Percentiles rank a stretch among this genome's conserved stretches.
These are phyloP conservation scores for Wickerhamomyces ciferrii DNA, from an alignment of 805 yeast genomes.

Conservation along the genomic window DNA sequence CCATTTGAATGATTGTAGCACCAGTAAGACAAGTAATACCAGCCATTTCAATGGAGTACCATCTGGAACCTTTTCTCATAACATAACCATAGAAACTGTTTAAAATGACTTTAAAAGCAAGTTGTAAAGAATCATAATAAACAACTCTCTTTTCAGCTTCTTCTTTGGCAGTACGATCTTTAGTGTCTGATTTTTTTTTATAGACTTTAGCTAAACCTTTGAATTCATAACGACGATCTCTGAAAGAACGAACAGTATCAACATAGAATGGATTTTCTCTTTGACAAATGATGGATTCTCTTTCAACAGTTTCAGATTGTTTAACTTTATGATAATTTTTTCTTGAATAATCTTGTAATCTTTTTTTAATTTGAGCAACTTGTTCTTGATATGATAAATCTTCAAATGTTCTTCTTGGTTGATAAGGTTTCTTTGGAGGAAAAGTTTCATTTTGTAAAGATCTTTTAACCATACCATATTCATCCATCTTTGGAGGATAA, in stretches of 20 bases:
- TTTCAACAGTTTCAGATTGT: constrained; percentile 74
- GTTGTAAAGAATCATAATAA: constrained; percentile 88
- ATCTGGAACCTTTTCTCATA: constrained; percentile 97
- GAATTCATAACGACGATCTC: constrained; percentile 95
- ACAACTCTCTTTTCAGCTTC: constrained; percentile 95
- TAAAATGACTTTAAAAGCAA: constrained; percentile 94
- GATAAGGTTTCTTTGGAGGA: constrained; percentile 53
- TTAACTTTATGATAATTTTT: constrained; percentile 81
- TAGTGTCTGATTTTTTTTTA: constrained; percentile 71
- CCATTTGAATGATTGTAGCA: constrained; percentile 97
- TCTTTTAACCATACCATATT: constrained; percentile 83
- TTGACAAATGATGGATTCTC: constrained; percentile 95
- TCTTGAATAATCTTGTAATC: constrained; percentile 78
- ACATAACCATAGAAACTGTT: constrained; percentile 98
- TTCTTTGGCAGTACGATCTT: constrained; percentile 57
- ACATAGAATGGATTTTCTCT: constrained; percentile 97
- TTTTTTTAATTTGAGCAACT: constrained; percentile 65
- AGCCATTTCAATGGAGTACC: constrained; percentile 99
- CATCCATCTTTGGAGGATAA: constrained; percentile 86
- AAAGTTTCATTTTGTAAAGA: constrained; percentile 76
- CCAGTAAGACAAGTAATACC: constrained; percentile 98
- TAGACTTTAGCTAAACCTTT: constrained; percentile 91
- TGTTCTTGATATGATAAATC: constrained; percentile 77
- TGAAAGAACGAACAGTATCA: constrained; percentile 86
- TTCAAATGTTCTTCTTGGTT: constrained; percentile 61